These are phyloP conservation scores for Neurospora hispaniola DNA, from an alignment of 495 filamentous ascomycete species.

Conservation along the genomic window DNA sequence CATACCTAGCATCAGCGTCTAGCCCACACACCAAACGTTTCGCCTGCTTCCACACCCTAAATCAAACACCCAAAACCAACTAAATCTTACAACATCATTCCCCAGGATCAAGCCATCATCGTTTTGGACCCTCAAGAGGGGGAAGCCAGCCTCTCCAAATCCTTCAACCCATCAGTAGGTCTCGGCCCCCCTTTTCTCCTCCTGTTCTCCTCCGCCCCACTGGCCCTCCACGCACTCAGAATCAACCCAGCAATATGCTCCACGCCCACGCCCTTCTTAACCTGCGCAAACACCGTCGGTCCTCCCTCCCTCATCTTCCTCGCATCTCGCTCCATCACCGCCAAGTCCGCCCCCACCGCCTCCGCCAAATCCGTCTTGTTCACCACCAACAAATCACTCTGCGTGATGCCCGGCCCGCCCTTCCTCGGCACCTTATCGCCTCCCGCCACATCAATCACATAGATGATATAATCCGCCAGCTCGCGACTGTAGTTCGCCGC, in stretches of 20 bases:
- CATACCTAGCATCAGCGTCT: not conserved
- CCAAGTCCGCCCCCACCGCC: constrained; percentile 80
- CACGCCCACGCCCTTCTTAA: constrained; percentile 81
- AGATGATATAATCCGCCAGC: constrained; percentile 93
- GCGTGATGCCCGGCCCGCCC: constrained; percentile 93
- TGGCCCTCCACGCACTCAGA: constrained; percentile 82
- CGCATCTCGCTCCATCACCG: constrained; percentile 91
- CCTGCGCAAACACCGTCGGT: constrained; percentile 92
- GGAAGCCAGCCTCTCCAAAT: constrained; percentile 5
- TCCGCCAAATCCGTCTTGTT: constrained; percentile 96
- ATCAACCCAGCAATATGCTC: constrained; percentile 81
- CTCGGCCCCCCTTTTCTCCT: constrained; percentile 40
- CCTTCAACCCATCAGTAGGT: constrained; percentile 37
- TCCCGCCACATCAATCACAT: constrained; percentile 95
- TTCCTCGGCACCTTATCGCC: constrained; percentile 96
- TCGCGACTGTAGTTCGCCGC: constrained; percentile 93
- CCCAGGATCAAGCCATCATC: not conserved
- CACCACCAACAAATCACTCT: constrained; percentile 81
- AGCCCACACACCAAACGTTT: not conserved
- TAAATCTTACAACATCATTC: not conserved
- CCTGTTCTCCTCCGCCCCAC: constrained; percentile 59
- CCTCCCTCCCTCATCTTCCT: constrained; percentile 92
- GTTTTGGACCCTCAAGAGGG: not conserved
- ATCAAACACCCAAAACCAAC: not conserved
- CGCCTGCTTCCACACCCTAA: not conserved